Evolutionary conservation across 331 rosid genomes (phyloP), one percentile per base, ranked within the genome.

Genomic region (Quercus lobata): DNA sequence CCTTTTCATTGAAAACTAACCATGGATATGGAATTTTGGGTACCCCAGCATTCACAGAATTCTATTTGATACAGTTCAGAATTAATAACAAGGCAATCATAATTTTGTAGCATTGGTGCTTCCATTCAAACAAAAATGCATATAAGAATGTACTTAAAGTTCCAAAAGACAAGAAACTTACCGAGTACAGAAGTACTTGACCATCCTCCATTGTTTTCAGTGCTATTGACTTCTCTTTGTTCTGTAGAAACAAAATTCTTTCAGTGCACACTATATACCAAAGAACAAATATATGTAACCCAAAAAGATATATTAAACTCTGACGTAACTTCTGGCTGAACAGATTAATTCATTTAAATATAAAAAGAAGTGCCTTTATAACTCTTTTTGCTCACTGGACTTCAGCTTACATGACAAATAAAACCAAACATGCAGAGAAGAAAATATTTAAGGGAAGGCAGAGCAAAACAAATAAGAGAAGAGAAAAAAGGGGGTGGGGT

Each of bases 171-270:
- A 57, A 35, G 79, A 77, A 78, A 89, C 83, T 79, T 24, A 87
- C 88, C 71, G 77, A 84, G 77, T 73, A 78, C 6, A 88, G 80
- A 81, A 83, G 86, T 57, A 84, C 86, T 71, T 86, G 83, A 19
- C 99, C 99, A 84, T 96, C 99, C 93, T 96, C 98, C 97, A 96
- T 92, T 25, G 99, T 91, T 86, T 96, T 96, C 82, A 96, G 87
- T 9, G 93, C 80, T 84, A 87, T 86, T 12, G 98, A 93, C 87
- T 93, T 96, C 89, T 92, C 99, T 56, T 87, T 96, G 80, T 90
- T 93, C 99, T 96, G 93, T 35, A 35, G 72, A 68, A 68, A 34
- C 2, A 34, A 68, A 68, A 68, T 35, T 19, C 12, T 34, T 32
- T 34, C 49, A 66, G 71, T 32, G 41, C n/a, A 66, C 32, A 18